Evolutionary conservation across 208 protist genomes (phyloP).

Genomic region (Leishmania turanica): DNA sequence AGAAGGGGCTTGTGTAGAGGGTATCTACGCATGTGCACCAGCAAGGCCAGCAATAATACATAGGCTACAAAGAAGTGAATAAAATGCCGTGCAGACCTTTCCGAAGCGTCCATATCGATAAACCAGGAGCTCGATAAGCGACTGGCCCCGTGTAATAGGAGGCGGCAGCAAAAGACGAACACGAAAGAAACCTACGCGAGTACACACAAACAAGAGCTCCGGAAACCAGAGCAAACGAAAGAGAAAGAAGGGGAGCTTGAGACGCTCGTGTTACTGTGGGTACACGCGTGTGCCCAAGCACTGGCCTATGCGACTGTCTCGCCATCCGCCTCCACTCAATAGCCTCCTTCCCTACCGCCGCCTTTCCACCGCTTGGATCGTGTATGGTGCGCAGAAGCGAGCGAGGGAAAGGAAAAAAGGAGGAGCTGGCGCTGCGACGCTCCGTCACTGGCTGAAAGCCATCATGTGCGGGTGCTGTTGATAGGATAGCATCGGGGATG

Average conservation of each 20-base stretch:
- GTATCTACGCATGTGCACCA: neutral
- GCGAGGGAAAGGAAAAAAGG: constrained; percentile 10
- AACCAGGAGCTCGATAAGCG: neutral
- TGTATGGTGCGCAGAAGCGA: neutral
- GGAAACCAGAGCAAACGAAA: neutral
- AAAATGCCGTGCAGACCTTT: neutral
- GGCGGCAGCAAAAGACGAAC: neutral
- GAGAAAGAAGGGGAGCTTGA: neutral
- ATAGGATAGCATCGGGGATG: neutral
- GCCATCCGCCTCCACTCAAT: neutral
- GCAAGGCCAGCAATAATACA: neutral
- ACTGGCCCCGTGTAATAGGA: neutral
- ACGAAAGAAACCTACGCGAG: neutral
- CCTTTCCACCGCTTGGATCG: no score
- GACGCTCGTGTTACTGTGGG: neutral
- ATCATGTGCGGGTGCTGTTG: constrained; percentile 14
- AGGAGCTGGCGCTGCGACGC: neutral
- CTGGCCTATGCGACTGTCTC: neutral
- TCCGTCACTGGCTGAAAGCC: neutral
- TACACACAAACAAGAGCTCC: neutral
- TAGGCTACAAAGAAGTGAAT: neutral
- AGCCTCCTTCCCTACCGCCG: neutral
- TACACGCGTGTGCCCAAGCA: neutral
- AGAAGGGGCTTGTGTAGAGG: neutral
- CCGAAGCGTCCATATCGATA: neutral